Conservation (phyloP, 1,284 basidiomycete species). For the Sanghuangporus sanghuang region DNA sequence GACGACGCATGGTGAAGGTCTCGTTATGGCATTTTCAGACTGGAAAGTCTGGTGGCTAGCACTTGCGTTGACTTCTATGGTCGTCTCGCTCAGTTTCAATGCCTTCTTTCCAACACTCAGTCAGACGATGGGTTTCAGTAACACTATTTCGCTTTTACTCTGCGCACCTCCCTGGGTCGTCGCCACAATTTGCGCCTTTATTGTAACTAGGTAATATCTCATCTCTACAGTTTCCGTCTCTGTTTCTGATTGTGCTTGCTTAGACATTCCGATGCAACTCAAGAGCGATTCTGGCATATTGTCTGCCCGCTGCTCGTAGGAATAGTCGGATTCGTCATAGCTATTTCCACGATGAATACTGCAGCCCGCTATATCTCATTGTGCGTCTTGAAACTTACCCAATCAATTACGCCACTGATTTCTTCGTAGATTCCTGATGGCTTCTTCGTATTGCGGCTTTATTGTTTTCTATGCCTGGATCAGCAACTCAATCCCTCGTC, state of each 20-base stretch:
- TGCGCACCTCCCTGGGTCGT: slow-evolving; percentile 78
- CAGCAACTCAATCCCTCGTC: slow-evolving; percentile 59
- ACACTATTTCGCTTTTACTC: slow-evolving; percentile 62
- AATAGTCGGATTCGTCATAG: slow-evolving; percentile 70
- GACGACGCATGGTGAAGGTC: slow-evolving; percentile 36
- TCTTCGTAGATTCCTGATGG: slow-evolving; percentile 63
- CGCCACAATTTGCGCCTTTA: slow-evolving; percentile 49
- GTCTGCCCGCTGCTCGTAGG: slow-evolving; percentile 48
- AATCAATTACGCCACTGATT: not conserved
- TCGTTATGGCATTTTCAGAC: slow-evolving; percentile 58
- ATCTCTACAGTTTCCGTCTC: not conserved
- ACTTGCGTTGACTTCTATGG: slow-evolving; percentile 47
- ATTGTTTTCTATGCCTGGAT: slow-evolving; percentile 70
- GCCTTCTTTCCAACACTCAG: slow-evolving; percentile 68
- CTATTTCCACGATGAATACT: slow-evolving; percentile 63
- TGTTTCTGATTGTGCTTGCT: slow-evolving; percentile 19
- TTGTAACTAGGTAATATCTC: slow-evolving; percentile 38
- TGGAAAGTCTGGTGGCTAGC: slow-evolving; percentile 73
- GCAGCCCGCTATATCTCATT: slow-evolving; percentile 67
- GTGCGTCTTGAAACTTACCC: slow-evolving; percentile 33
- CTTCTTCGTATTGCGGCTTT: slow-evolving; percentile 67
- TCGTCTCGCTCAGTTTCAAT: slow-evolving; percentile 68
- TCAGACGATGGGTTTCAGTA: slow-evolving; percentile 62
- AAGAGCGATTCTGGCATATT: slow-evolving; percentile 66
- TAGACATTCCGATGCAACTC: slow-evolving; percentile 67